These are phyloP conservation scores for Trypanosoma lewisi DNA, from an alignment of 208 protist species.

Conservation along the genomic window DNA sequence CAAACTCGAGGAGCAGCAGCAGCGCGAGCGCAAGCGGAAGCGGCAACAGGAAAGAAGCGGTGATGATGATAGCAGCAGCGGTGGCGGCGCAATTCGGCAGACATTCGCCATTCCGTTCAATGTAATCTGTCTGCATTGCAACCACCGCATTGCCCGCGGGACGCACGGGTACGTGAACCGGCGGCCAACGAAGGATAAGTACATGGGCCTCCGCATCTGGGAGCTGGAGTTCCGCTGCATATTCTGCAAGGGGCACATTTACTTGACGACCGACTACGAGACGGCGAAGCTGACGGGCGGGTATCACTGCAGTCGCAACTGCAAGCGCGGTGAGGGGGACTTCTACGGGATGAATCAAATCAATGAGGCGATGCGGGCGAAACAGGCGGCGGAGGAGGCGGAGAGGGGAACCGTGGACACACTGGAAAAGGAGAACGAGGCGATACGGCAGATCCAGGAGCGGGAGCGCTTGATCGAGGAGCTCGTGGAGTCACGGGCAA, in stretches of 20 bases:
- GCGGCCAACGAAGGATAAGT: constrained; percentile 53
- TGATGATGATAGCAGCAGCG: not conserved
- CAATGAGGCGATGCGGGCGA: constrained; percentile 50
- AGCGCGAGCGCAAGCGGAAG: constrained; percentile 43
- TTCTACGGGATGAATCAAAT: constrained; percentile 63
- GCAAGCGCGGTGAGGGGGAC: constrained; percentile 64
- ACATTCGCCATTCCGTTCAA: constrained; percentile 88
- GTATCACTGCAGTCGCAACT: constrained; percentile 68
- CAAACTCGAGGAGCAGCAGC: constrained; percentile 71
- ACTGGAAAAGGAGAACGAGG: constrained; percentile 77
- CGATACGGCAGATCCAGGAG: constrained; percentile 55
- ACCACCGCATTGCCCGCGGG: constrained; percentile 66
- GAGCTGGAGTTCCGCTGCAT: constrained; percentile 76
- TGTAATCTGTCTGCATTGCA: constrained; percentile 65
- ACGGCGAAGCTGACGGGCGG: constrained; percentile 81
- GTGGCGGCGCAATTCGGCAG: constrained; percentile 47
- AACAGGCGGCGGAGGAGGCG: constrained; percentile 52
- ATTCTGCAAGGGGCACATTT: constrained; percentile 66
- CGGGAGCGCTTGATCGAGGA: constrained; percentile 66
- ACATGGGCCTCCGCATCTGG: constrained; percentile 77
- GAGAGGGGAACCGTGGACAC: constrained; percentile 64
- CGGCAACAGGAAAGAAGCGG: constrained; percentile 12
- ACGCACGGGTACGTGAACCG: constrained; percentile 84
- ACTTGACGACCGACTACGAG: constrained; percentile 69
- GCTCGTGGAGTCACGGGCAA: constrained; percentile 48